Evolutionary conservation across 192 early-diverging fungal genomes (phyloP), one percentile per base, ranked within the genome.

Genomic region (Coemansia sp.): DNA sequence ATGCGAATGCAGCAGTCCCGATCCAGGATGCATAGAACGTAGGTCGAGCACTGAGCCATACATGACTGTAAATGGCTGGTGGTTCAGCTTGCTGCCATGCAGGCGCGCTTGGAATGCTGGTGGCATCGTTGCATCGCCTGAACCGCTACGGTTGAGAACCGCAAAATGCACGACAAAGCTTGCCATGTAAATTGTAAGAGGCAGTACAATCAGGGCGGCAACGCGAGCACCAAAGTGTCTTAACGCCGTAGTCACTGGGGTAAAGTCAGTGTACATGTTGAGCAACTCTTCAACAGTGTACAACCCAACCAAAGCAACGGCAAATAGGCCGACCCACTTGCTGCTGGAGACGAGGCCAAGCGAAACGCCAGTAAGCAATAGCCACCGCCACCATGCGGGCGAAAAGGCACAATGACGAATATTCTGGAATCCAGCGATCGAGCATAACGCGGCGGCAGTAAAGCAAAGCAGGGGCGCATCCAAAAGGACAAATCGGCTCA

Each of bases 241-340:
- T 7, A 59, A 2, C 15, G 17, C 29, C 31, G 57, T 19, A 21
- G 31, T 9, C 36, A 60, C 73, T 36, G 88, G 89, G 11, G 87
- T 58, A 5, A 87, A 80, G 25, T 87, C 86, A 70, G 84, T 82
- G 62, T 90, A 90, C 66, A 90, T 88, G 69, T 72, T 86, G 90
- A 94, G 95, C 12, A 98, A 82, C 57, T 97, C 94, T 65, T 94
- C 90, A 38, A 96, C 75, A 0, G 97, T 97, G 70, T 93, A 91
- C 58, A 97, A 62, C 8, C 95, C 96, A 58, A 97, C 93, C 19
- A 96, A 76, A 5, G 92, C 95, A 39, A 95, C 90, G 12, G 88
- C 87, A 81, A 99, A 93, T 7, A 98, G 74, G 1, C 97, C 97
- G 14, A 99, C 93, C 97, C 96, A 99, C 78, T 99, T 99, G 73